phyloP scores from a whole-genome alignment of 2,329 filamentous ascomycete species.

The Geosmithia flava region DNA sequence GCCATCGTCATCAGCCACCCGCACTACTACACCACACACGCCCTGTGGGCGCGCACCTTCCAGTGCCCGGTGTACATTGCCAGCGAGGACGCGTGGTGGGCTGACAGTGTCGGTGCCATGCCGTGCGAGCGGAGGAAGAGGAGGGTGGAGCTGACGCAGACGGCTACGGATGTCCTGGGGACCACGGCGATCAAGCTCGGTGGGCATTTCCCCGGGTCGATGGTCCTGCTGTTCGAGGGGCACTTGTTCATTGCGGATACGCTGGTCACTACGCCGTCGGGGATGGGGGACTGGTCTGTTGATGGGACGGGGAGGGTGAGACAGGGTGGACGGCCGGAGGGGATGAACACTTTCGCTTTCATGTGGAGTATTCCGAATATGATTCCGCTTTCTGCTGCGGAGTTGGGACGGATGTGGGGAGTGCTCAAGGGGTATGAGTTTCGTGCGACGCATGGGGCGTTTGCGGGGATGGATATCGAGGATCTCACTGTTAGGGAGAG shows the following conservation, averaged over 20 bases:
- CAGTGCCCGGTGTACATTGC: conserved; percentile 58
- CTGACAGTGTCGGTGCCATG: conserved; percentile 30
- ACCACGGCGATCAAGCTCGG: conserved; percentile 58
- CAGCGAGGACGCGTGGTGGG: conserved; percentile 53
- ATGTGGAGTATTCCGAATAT: conserved; percentile 68
- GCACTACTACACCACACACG: conserved; percentile 69
- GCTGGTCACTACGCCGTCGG: conserved; percentile 55
- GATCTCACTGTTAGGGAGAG: conserved; percentile 44
- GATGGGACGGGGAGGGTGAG: conserved; percentile 23
- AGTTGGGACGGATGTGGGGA: conserved; percentile 59
- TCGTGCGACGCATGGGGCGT: conserved; percentile 53
- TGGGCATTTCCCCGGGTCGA: conserved; percentile 68
- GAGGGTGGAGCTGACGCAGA: conserved; percentile 28
- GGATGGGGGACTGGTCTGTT: conserved; percentile 29
- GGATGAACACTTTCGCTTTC: conserved; percentile 49
- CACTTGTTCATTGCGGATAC: conserved; percentile 68
- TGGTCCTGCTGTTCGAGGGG: conserved; percentile 49
- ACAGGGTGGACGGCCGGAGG: conserved; percentile 20
- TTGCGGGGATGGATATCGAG: conserved; percentile 50
- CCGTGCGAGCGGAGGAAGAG: conserved; percentile 21
- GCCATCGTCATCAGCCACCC: conserved; percentile 71
- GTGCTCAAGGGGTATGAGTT: conserved; percentile 51
- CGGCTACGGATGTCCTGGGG: conserved; percentile 26
- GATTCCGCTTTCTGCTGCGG: conserved; percentile 56
- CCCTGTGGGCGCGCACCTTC: conserved; percentile 61